A percentile compares a stretch with the other conserved stretches of the same genome.
phyloP scores from a whole-genome alignment of 306 rosid species.

The Trichosanthes cucumerina region DNA sequence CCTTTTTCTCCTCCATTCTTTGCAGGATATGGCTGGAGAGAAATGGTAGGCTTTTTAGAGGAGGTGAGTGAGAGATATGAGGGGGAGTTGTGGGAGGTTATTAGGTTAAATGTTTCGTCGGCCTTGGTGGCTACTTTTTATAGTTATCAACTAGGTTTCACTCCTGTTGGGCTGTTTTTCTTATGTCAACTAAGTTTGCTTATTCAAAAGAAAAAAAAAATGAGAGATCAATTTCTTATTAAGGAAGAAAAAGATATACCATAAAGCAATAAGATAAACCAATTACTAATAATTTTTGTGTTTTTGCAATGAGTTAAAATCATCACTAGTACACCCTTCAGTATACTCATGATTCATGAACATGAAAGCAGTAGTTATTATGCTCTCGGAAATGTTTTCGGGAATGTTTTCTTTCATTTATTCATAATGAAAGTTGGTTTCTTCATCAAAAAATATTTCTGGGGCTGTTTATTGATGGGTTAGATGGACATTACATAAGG shows the following conservation, averaged over 20 bases:
- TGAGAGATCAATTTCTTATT: not conserved
- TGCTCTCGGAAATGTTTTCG: not conserved
- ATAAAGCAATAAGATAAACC: not conserved
- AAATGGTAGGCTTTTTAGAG: too few relatives aligned
- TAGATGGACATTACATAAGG: not conserved
- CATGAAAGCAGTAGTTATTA: not conserved
- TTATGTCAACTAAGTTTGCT: too few relatives aligned
- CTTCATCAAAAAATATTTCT: not conserved
- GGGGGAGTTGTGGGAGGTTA: too few relatives aligned
- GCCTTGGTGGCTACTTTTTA: too few relatives aligned
- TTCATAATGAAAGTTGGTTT: too few relatives aligned
- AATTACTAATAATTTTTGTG: not conserved
- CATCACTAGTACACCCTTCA: not conserved
- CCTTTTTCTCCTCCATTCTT: not conserved
- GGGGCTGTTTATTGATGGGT: not conserved
- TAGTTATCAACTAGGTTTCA: too few relatives aligned
- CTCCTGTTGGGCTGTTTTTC: too few relatives aligned
- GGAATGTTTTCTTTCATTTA: not conserved
- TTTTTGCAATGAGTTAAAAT: not conserved
- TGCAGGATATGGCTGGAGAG: too few relatives aligned
- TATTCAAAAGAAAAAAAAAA: too few relatives aligned
- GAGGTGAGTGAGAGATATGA: too few relatives aligned
- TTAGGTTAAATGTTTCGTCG: too few relatives aligned
- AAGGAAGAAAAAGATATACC: too few relatives aligned
- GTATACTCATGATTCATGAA: not conserved